phyloP scores from a whole-genome alignment of 2,329 filamentous ascomycete species.

The Aureobasidium sp. region DNA sequence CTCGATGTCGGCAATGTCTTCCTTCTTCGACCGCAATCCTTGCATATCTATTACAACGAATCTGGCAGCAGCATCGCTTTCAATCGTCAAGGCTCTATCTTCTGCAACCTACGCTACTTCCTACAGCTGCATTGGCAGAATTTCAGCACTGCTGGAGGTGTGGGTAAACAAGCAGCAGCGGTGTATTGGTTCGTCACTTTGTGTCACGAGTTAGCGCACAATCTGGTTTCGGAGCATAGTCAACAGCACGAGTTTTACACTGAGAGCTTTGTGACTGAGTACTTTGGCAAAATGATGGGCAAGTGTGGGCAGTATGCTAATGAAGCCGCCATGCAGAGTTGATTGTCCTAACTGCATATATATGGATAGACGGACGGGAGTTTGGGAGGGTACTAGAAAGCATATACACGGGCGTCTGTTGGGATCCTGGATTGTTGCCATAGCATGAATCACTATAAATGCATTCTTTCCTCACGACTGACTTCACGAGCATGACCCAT shows the following conservation, averaged over 20 bases:
- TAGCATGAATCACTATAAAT: not conserved
- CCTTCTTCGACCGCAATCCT: slow-evolving; percentile 55
- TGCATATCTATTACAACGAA: slow-evolving; percentile 86
- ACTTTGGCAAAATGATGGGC: slow-evolving; percentile 62
- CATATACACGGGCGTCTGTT: not conserved
- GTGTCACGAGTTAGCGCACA: slow-evolving; percentile 93
- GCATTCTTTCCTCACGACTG: not conserved
- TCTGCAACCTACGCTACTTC: slow-evolving; percentile 90
- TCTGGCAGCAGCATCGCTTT: slow-evolving; percentile 81
- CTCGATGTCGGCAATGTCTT: slow-evolving; percentile 67
- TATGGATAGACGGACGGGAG: not conserved
- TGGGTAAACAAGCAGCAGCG: slow-evolving; percentile 59
- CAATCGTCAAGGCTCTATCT: slow-evolving; percentile 78
- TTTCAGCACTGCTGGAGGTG: slow-evolving; percentile 33
- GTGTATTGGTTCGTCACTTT: slow-evolving; percentile 95
- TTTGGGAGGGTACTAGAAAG: not conserved
- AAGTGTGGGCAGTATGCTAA: slow-evolving; percentile 34
- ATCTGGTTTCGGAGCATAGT: slow-evolving; percentile 72
- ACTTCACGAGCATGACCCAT: not conserved
- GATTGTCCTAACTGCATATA: not conserved
- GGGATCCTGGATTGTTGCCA: not conserved
- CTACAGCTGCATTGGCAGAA: slow-evolving; percentile 60
- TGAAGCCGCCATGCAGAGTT: not conserved
- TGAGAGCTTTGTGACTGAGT: slow-evolving; percentile 71
- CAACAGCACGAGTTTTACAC: slow-evolving; percentile 78